Percentiles rank a stretch among this genome's conserved stretches.
These are phyloP conservation scores for Fusarium coffeatum DNA, from an alignment of 2,329 filamentous ascomycete genomes.

Conservation along the genomic window DNA sequence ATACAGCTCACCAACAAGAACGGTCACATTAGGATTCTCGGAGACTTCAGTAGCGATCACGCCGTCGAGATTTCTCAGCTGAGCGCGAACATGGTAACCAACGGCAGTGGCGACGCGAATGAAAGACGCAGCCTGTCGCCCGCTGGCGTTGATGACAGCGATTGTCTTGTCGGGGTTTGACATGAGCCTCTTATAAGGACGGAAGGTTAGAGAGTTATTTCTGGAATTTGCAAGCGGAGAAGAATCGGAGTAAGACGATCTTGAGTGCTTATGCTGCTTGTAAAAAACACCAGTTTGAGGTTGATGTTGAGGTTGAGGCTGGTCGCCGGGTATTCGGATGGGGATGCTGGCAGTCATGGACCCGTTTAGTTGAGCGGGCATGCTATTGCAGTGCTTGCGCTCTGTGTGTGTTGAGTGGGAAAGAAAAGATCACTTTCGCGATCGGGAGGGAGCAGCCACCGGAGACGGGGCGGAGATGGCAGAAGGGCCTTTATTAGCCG, in stretches of 20 bases:
- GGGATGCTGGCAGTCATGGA: slow-evolving; percentile 54
- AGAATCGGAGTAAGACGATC: slow-evolving; percentile 71
- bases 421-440: slow-evolving; percentile 36
- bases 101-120: slow-evolving; percentile 94
- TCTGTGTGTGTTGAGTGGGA: slow-evolving; percentile 30
- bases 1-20: slow-evolving; percentile 74
- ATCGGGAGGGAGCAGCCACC: slow-evolving; percentile 37
- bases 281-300: slow-evolving; percentile 49
- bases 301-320: slow-evolving; percentile 36
- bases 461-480: slow-evolving; percentile 33
- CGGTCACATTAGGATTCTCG: slow-evolving; percentile 78
- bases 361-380: slow-evolving; percentile 56
- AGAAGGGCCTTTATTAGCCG: slow-evolving; percentile 41
- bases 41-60: slow-evolving; percentile 89
- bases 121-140: slow-evolving; percentile 93
- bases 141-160: slow-evolving; percentile 94
- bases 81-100: slow-evolving; percentile 91
- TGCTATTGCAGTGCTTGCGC: slow-evolving; percentile 47
- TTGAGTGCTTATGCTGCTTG: slow-evolving; percentile 69
- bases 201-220: slow-evolving; percentile 71
- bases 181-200: slow-evolving; percentile 69
- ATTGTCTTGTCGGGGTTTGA: slow-evolving; percentile 79
- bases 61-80: slow-evolving; percentile 87
- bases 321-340: slow-evolving; percentile 53
- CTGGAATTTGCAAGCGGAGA: slow-evolving; percentile 65